Evolutionary conservation across 768 basidiomycete species (phyloP).

Genomic region (Coprinopsis strossmayeri): DNA sequence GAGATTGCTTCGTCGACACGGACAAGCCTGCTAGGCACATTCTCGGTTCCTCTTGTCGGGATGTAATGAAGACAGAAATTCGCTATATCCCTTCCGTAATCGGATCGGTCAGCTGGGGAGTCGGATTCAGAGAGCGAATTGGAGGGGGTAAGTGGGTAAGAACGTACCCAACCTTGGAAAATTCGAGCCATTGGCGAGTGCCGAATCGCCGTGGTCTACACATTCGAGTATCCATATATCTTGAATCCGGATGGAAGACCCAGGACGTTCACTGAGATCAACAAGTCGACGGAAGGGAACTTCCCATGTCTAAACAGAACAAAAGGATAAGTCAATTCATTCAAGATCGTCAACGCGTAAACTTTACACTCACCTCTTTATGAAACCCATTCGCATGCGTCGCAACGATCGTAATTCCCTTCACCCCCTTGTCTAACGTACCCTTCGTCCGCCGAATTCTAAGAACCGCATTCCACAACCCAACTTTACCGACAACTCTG

Average conservation of each 20-base stretch:
- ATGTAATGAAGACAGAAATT: conserved; percentile 20
- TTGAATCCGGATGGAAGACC: conserved; percentile 16
- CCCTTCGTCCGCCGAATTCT: conserved; percentile 17
- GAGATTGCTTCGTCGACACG: not conserved
- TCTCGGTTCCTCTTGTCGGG: conserved; percentile 11
- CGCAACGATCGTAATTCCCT: conserved; percentile 17
- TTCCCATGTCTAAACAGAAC: conserved; percentile 18
- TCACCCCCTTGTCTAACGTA: conserved; percentile 4
- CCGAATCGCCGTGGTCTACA: conserved; percentile 21
- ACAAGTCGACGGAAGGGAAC: conserved; percentile 17
- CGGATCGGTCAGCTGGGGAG: conserved; percentile 19
- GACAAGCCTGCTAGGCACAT: conserved; percentile 8
- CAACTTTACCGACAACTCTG: conserved; percentile 12
- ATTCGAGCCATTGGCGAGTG: conserved; percentile 16
- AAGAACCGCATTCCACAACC: conserved; percentile 17
- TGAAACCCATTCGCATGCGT: conserved; percentile 22
- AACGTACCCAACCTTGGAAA: conserved; percentile 18
- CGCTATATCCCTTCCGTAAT: conserved; percentile 21
- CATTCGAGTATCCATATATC: conserved; percentile 22
- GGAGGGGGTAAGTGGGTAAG: not conserved
- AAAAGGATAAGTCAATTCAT: too few species aligned
- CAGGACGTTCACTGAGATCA: conserved; percentile 16
- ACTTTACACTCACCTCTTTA: conserved; percentile 19
- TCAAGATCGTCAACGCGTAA: not conserved
- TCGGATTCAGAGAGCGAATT: not conserved